Evolutionary conservation across 495 filamentous ascomycete genomes (phyloP).

Genomic region (Xylaria acuta): DNA sequence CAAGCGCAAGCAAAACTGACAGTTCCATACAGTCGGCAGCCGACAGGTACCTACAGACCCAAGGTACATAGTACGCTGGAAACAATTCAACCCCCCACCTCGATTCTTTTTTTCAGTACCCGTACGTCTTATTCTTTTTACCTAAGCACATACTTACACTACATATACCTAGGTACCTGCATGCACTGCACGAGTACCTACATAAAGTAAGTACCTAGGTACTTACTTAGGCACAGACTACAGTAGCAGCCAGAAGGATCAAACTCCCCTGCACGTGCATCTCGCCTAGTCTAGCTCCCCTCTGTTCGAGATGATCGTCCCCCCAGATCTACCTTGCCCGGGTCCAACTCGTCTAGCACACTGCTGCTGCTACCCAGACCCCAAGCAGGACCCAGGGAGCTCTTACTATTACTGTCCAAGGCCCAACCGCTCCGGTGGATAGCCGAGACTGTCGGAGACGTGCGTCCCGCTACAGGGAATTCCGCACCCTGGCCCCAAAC

Average conservation of each 20-base stretch:
- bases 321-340: conserved; percentile 14
- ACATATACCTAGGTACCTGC: too few species aligned
- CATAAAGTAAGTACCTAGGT: too few species aligned
- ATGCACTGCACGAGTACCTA: too few species aligned
- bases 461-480: conserved; percentile 1
- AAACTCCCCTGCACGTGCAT: background rate
- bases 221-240: background rate
- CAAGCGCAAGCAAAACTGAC: too few species aligned
- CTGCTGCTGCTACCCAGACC: background rate
- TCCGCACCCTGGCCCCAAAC: conserved; percentile 3
- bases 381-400: too few species aligned
- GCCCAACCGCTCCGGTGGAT: conserved; percentile 5
- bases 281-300: background rate
- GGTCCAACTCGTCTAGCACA: background rate
- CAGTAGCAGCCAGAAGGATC: background rate
- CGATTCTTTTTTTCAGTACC: background rate
- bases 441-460: conserved; percentile 2
- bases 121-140: background rate
- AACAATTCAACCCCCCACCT: background rate
- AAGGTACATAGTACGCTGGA: background rate
- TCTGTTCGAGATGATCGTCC: conserved; percentile 13
- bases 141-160: too few species aligned
- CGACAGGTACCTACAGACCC: too few species aligned
- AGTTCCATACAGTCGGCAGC: too few species aligned
- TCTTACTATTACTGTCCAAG: background rate